Base-by-base conservation (phyloP, 768 basidiomycete species). In the Lentinula aciculospora region DNA sequence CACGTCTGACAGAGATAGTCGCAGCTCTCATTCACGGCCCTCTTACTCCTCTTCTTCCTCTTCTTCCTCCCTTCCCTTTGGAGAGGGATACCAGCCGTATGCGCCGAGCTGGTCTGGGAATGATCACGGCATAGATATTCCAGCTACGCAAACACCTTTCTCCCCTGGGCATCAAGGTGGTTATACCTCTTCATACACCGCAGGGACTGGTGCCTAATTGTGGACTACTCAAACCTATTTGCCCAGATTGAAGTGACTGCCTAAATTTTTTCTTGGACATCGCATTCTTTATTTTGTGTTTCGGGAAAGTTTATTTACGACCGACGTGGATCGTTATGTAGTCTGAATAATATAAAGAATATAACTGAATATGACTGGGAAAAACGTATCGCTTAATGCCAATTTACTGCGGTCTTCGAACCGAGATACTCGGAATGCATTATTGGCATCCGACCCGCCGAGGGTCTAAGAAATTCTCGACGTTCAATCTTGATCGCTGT, bases 61-160 rank as follows among this genome's bases (percentile, higher is more conserved):
- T 17, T 44, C 54, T 15, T 44, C 54, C 17, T 31, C 54, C 12
- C 25, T 34, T 45, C 51, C 51, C 12, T 53, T 53, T 28, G 25
- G 12, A 25, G 51, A 75, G 27, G 68, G 70, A n/a, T 79, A 77
- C 60, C 67, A 67, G n/a, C 71, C 71, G 2, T 78, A 76, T 46
- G 72, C 70, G 2, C 72, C 74, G 21, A 60, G 69, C n/a, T 80
- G 77, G 76, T 68, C 54, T n/a, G 42, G 28, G 8, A 31, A 31
- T 15, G 42, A 56, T 9, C 27, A 46, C 21, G 32, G 32, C 25
- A 25, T 46, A 27, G 54, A 45, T 44, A 53, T 53, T 27, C 23
- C 51, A 23, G 21, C 49, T 40, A 39, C 51, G 21, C 51, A 53
- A 27, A 21, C 54, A 23, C 21, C 54, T 6, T 56, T 44, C n/a